These are phyloP conservation scores for Exophiala aquamarina DNA, from an alignment of 2,329 filamentous ascomycete species.

Conservation along the genomic window DNA sequence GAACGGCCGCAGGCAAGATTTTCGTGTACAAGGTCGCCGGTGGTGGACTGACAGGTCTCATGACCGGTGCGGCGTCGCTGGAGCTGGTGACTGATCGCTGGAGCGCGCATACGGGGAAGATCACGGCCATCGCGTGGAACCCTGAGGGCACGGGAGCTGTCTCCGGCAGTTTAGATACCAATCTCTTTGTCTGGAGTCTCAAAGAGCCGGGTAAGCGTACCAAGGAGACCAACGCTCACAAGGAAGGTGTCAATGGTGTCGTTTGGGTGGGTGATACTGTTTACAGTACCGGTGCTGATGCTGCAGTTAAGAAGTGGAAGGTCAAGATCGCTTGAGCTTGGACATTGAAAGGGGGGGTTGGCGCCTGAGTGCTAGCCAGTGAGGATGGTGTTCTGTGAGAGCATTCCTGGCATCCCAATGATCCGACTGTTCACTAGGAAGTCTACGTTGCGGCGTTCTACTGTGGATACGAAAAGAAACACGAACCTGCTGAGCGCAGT, in stretches of 20 bases:
- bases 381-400: no score
- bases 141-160: slow-evolving; percentile 72
- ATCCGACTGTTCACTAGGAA: no score
- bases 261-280: slow-evolving; percentile 72
- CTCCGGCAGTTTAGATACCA: slow-evolving; percentile 85
- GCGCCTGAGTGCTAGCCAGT: no score
- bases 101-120: slow-evolving; percentile 66
- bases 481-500: no score
- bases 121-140: slow-evolving; percentile 76
- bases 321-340: slow-evolving; percentile 43
- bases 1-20: slow-evolving; percentile 83
- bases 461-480: no score
- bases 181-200: slow-evolving; percentile 89
- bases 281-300: slow-evolving; percentile 81
- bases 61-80: slow-evolving; percentile 20
- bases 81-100: slow-evolving; percentile 77
- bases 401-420: no score
- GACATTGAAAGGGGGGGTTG: no score
- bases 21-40: slow-evolving; percentile 69
- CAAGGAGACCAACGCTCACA: slow-evolving; percentile 85
- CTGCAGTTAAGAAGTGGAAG: slow-evolving; percentile 85
- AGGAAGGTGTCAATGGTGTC: slow-evolving; percentile 90
- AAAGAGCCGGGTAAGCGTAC: slow-evolving; percentile 78
- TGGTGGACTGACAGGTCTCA: slow-evolving; percentile 44
- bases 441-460: no score